Base-by-base conservation (phyloP, 139 green algal species). In the Chlorella sorokiniana region DNA sequence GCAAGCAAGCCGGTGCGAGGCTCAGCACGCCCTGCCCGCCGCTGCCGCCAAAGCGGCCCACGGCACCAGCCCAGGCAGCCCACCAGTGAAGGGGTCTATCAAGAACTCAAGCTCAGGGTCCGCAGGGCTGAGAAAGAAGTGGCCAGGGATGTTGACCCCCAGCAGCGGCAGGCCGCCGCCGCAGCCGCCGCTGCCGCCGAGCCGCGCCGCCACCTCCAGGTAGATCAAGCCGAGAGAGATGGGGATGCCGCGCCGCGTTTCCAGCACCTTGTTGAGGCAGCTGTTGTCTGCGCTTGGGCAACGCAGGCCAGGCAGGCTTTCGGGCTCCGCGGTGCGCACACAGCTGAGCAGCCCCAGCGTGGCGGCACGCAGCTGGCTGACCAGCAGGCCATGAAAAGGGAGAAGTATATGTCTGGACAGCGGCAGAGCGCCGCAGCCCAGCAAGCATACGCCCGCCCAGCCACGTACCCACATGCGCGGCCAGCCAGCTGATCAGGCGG, bases 201-300 rank as follows among this genome's bases (percentile, higher is more conserved):
- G 52, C 8, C 73, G 73, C 37, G 73, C 61, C 31, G 82, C 81
- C 29, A 93, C 87, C 81, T 90, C 87, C 76, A 89, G 88, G 76
- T 94, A 94, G 4, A 94, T 65, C n/a, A 94, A 48, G 11, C 69
- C 76, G 37, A 94, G 63, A 1, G 86, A 90, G 86, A 94, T 93
- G 75, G 90, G 90, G 37, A 94, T 91, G 63, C 90, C 90, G 33
- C 35, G 59, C 41, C 79, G 76, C 11, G 61, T 64, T 79, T 90
- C 71, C 75, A 93, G 61, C 44, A 93, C 90, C 35, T 33, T 41
- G 54, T 93, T 90, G 59, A 93, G 87, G 85, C 85, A 93, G 51
- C 77, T 88, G 84, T 93, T 93, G 82, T 91, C 81, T 2, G 83
- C n/a, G n/a, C n/a, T n/a, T n/a, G n/a, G n/a, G n/a, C n/a, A n/a